Conservation (phyloP, 2,329 filamentous ascomycete species). For the Apiospora pterosperma region DNA sequence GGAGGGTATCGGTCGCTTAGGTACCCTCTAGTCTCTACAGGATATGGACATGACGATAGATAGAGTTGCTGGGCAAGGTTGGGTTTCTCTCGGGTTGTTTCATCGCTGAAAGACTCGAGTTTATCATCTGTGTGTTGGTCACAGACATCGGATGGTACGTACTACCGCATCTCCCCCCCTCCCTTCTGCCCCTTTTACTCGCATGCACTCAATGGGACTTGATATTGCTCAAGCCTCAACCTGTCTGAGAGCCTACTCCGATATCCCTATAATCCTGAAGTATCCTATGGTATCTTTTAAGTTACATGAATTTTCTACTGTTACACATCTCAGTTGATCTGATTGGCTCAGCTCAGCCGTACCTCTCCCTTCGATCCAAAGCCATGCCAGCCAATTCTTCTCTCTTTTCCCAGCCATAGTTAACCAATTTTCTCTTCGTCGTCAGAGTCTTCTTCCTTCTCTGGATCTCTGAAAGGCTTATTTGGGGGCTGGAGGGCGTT, state of each 20-base stretch:
- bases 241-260: background rate
- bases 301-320: background rate
- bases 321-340: background rate
- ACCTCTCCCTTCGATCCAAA: background rate
- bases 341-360: no score
- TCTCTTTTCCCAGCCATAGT: background rate
- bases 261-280: background rate
- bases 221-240: no score
- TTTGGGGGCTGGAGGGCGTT: background rate
- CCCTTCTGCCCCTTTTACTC: background rate
- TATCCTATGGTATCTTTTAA: background rate
- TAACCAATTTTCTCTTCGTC: no score
- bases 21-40: background rate
- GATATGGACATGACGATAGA: background rate
- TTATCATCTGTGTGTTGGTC: background rate
- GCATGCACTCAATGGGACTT: no score
- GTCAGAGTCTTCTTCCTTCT: background rate
- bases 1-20: background rate
- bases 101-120: background rate
- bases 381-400: background rate
- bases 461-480: background rate
- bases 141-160: background rate
- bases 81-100: background rate
- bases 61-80: background rate
- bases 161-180: background rate